Evolutionary conservation across 805 yeast genomes (phyloP), one percentile per base, ranked within the genome.

Genomic region (Metschnikowia rubicola): DNA sequence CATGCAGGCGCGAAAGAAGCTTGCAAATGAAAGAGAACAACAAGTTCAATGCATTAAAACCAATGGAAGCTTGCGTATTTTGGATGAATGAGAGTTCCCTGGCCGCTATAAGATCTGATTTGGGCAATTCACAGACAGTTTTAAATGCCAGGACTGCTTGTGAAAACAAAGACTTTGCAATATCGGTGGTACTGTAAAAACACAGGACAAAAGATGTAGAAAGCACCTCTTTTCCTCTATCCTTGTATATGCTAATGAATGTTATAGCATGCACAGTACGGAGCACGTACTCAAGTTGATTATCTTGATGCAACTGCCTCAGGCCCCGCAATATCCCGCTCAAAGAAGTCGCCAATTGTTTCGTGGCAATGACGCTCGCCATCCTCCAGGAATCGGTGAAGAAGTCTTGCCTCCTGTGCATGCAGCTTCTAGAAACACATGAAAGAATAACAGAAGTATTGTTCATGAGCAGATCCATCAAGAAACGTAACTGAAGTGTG

Each of bases 401-500:
- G 21, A 59, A 59, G 17, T 79, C 84, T 42, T 77, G 80, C 45
- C 78, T 73, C 47, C 76, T 74, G 12, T 73, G 71, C 60, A 74
- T 71, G 17, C 78, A 70, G 10, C 80, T 59, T 46, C 75, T 66
- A 7, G 75, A 63, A 21, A 79, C 53, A 7, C 78, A 67, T 42
- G 74, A 65, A 41, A 77, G 71, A 2, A 78, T 51, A 32, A 69
- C 65, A 1, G 78, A 54, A 2, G 74, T 62, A 30, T 71, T 65
- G 7, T 73, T 65, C 52, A 80, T 84, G 28, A 81, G 62, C 30
- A 78, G 70, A 42, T 75, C 70, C 30, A 71, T 62, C 34, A 83
- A 70, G 50, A 71, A 72, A 44, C 89, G 72, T 10, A 82, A 60
- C 51, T 83, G 81, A 2, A 79, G 64, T 0, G 84, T 66, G 56